Percentiles rank a stretch among this genome's conserved stretches.
Conservation (phyloP, 2,329 filamentous ascomycete genomes). For the Pseudogymnoascus sp. region DNA sequence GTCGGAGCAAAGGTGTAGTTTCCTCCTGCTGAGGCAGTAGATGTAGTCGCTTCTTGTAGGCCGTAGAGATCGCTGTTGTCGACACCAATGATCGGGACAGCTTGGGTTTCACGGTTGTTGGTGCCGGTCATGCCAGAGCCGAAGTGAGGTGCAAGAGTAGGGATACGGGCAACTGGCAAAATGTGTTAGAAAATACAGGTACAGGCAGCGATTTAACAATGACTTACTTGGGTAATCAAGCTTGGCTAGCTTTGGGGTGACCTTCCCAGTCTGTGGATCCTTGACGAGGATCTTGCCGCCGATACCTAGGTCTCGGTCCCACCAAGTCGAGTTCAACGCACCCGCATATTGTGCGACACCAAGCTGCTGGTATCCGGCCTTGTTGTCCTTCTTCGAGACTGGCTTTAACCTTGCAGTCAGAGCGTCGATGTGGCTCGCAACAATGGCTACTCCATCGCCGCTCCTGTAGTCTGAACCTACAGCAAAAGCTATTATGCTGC, state of each 20-base stretch:
- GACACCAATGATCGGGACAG: slow-evolving; percentile 87
- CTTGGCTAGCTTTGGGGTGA: slow-evolving; percentile 75
- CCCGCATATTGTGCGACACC: slow-evolving; percentile 92
- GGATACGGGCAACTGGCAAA: slow-evolving; percentile 65
- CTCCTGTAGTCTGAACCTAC: slow-evolving; percentile 73
- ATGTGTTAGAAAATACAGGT: slow-evolving; percentile 15
- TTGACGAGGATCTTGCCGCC: slow-evolving; percentile 83
- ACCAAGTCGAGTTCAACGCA: slow-evolving; percentile 83
- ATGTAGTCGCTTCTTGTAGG: slow-evolving; percentile 25
- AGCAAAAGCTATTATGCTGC: slow-evolving; percentile 75
- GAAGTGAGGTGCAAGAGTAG: slow-evolving; percentile 90
- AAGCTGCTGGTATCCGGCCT: slow-evolving; percentile 79
- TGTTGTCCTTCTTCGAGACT: slow-evolving; percentile 74
- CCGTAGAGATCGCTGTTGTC: slow-evolving; percentile 58
- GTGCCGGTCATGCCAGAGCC: slow-evolving; percentile 63
- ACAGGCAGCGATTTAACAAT: neutral
- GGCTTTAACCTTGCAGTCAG: slow-evolving; percentile 88
- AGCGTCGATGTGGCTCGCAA: slow-evolving; percentile 90
- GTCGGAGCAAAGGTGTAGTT: slow-evolving; percentile 62
- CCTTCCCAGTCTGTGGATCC: slow-evolving; percentile 65
- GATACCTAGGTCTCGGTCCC: slow-evolving; percentile 89
- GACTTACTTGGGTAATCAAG: slow-evolving; percentile 73
- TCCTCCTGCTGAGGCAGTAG: slow-evolving; percentile 21
- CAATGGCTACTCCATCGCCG: slow-evolving; percentile 79
- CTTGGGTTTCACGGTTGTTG: slow-evolving; percentile 82